phyloP scores from a whole-genome alignment of 768 basidiomycete species.

The Amanita phalloides region DNA sequence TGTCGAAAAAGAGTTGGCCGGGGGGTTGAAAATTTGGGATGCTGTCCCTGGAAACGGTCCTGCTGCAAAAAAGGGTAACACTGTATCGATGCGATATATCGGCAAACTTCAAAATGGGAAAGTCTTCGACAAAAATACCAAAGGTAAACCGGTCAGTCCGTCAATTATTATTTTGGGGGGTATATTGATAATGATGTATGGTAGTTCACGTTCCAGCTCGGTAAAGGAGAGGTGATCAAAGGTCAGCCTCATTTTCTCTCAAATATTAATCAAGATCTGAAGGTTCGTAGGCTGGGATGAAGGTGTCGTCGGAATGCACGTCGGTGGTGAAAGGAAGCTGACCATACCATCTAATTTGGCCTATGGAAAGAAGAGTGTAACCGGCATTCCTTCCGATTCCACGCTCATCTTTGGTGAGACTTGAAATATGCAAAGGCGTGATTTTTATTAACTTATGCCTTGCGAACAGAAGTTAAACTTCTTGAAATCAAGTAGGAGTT shows the following conservation, averaged over 20 bases:
- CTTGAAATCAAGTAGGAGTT: constrained; percentile 45
- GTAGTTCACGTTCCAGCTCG: constrained; percentile 71
- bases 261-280: neutral
- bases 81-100: constrained; percentile 82
- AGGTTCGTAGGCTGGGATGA: constrained; percentile 68
- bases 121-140: constrained; percentile 70
- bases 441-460: neutral
- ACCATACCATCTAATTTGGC: constrained; percentile 61
- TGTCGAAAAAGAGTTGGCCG: constrained; percentile 39
- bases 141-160: constrained; percentile 71
- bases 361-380: constrained; percentile 52
- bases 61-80: constrained; percentile 77
- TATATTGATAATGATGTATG: neutral
- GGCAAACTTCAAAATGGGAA: constrained; percentile 77
- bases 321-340: constrained; percentile 78
- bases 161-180: neutral
- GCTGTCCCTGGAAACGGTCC: constrained; percentile 75
- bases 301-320: constrained; percentile 87
- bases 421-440: neutral
- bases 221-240: constrained; percentile 88
- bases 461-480: constrained; percentile 56
- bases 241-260: constrained; percentile 27
- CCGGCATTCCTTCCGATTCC: constrained; percentile 69
- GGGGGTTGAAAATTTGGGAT: constrained; percentile 73
- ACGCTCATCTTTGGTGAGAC: constrained; percentile 72